Base-by-base conservation (phyloP, 2,329 filamentous ascomycete genomes). In the Tolypocladium tundrense region DNA sequence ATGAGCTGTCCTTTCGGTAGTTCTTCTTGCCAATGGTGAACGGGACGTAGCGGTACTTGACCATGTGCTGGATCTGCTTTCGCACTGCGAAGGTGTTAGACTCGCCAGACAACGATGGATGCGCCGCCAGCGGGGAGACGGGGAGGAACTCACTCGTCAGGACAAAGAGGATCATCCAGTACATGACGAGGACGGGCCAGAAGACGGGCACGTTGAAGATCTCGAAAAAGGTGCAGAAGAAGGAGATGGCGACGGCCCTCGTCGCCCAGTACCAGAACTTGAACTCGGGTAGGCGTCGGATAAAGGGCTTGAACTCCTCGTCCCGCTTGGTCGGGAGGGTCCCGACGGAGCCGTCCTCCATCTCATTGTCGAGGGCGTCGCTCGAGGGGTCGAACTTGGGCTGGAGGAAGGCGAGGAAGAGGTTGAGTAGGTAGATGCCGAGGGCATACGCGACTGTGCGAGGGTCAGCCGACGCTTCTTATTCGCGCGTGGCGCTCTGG, bases 21-120 rank as follows among this genome's bases (percentile, higher is more conserved):
- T 84, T 86, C 63, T 89, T 81, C 84, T 97, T 97, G 74, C 92
- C 92, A 64, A 96, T 85, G 45, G 90, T 87, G 78, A 97, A 96
- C 45, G 92, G 91, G 37, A 96, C 91, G 72, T 96, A 99, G 77
- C 93, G 90, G 80, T 97, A 99, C 80, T 97, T 99, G 83, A 99
- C 93, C 94, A 99, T 99, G 78, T 97, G 94, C 79, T 99, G 94
- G 67, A 99, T 99, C 78, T 99, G 94, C 80, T 94, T 90, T 75
- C 94, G 86, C 94, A 99, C 91, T 96, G 66, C 19, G 27, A 21
- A 56, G 11, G 43, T 43, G 45, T n/a, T n/a, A 53, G 19, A 9
- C n/a, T 37, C 9, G 31, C 19, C 31, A 19, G 14, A 19, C 31
- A 21, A 19, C 5, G 2, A 21, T 7, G 48, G 31, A 11, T 35